phyloP scores from a whole-genome alignment of 805 yeast genomes.

The Metschnikowia lunata region DNA sequence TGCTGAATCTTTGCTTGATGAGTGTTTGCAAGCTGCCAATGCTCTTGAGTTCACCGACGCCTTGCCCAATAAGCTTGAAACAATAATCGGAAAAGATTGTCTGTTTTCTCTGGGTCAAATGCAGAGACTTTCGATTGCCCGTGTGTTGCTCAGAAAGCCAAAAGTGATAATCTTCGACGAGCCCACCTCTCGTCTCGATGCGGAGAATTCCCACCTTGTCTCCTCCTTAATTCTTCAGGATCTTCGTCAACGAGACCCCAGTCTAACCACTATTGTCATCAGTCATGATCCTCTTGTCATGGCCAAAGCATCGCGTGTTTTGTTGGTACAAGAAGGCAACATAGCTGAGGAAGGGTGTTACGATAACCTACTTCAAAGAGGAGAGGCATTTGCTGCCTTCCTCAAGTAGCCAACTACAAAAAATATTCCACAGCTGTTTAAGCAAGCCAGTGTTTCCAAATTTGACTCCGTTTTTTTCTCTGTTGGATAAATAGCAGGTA shows the following conservation, averaged over 20 bases:
- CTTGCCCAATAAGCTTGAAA: conserved; percentile 55
- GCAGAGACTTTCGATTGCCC: conserved; percentile 78
- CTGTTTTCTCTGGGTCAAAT: conserved; percentile 86
- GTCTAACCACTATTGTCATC: conserved; percentile 50
- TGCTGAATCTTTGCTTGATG: conserved; percentile 31
- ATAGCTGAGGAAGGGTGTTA: conserved; percentile 45
- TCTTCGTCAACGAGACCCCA: conserved; percentile 16
- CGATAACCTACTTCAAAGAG: conserved; percentile 18
- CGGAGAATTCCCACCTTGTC: conserved; percentile 51
- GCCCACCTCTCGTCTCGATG: conserved; percentile 83
- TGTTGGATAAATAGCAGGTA: no score
- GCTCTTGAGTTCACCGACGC: conserved; percentile 50
- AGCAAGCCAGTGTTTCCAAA: no score
- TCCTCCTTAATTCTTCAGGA: conserved; percentile 40
- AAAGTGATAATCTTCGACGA: conserved; percentile 74
- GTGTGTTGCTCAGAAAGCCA: conserved; percentile 72
- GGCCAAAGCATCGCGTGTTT: conserved; percentile 48
- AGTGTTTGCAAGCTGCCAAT: conserved; percentile 41
- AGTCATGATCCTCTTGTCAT: conserved; percentile 74
- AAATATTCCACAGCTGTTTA: no score
- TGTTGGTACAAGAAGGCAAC: conserved; percentile 47
- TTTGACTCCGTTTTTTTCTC: no score
- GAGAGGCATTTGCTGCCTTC: conserved; percentile 24
- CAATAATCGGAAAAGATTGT: conserved; percentile 48
- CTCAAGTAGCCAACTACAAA: not conserved